Base-by-base conservation (phyloP, 1,139 yeast species). In the Geotrichum restrictum region DNA sequence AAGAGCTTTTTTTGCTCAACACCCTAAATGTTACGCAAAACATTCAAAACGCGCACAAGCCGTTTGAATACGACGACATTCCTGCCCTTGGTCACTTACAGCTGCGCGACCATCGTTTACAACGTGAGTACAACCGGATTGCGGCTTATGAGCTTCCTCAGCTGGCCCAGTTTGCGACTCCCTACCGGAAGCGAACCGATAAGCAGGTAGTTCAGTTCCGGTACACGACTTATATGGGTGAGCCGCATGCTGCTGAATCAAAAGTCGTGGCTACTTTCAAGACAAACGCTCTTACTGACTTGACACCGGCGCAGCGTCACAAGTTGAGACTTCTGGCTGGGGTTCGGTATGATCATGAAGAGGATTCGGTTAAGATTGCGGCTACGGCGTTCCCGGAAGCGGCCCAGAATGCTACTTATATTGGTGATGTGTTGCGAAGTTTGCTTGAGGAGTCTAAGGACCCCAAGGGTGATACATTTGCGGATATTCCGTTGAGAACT, bases 121-220 rank as follows among this genome's bases (percentile, higher is more conserved):
- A 78, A 61, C 74, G 87, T 63, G 76, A 79, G 53, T 81, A 85
- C 64, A 84, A 83, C 63, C 78, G 97, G 63, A 75, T 88, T 38
- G 86, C 94, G 32, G 97, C 98, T 0, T 93, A 84, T 70, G 98
- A 91, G 68, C 78, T 91, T 75, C 98, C 98, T 2, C 79, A 83
- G 55, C 76, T 93, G 59, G 82, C 84, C 45, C 81, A 88, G 68
- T 85, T 61, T 53, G 59, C 66, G 53, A 47, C 61, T 29, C 61
- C 59, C 13, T 57, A 82, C 69, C 67, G 62, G 38, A 85, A 84
- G 22, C 70, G 70, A 13, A 60, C 76, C 5, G 59, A 63, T 21
- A 61, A 64, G 3, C 77, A 79, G 45, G 73, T 79, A 32, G 88
- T 89, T 40, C 75, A 74, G 49, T 85, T 87, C 66, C 80, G 83